phyloP scores from a whole-genome alignment of 2,329 filamentous ascomycete genomes.

The Apiospora malaysiana region DNA sequence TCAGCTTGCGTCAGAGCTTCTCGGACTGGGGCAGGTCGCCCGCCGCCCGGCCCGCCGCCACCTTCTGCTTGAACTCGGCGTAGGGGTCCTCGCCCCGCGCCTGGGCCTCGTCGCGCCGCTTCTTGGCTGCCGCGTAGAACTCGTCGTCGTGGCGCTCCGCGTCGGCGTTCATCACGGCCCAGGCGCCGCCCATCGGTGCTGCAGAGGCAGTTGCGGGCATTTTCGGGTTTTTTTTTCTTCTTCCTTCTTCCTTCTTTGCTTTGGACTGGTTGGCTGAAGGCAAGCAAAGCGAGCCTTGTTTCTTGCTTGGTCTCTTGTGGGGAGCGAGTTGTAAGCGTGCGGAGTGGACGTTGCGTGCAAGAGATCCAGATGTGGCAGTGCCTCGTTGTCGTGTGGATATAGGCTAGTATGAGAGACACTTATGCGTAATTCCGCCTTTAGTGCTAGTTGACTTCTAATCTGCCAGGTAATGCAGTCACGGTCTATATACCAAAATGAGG shows the following conservation, averaged over 20 bases:
- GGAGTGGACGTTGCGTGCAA: background rate
- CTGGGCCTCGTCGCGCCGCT: slow-evolving; percentile 21
- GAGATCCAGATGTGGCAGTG: background rate
- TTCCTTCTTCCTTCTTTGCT: background rate
- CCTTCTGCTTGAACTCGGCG: slow-evolving; percentile 23
- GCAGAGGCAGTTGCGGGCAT: background rate
- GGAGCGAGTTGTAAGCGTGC: background rate
- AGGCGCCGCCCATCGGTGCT: background rate
- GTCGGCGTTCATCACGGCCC: background rate
- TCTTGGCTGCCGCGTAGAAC: slow-evolving; percentile 23
- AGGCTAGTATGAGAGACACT: background rate
- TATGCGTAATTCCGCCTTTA: background rate
- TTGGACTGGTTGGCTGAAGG: no score
- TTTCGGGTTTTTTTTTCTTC: background rate
- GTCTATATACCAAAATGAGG: no score
- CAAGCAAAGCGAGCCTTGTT: no score
- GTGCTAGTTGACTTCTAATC: background rate
- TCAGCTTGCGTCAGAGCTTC: slow-evolving; percentile 13
- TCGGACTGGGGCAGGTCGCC: slow-evolving; percentile 11
- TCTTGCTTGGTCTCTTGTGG: background rate
- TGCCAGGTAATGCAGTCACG: background rate
- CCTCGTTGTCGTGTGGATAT: background rate
- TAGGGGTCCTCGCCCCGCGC: slow-evolving; percentile 25
- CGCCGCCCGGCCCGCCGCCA: slow-evolving; percentile 1
- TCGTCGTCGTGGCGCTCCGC: slow-evolving; percentile 20